Conservation (phyloP, 2,329 filamentous ascomycete species). For the Exophiala aquamarina region DNA sequence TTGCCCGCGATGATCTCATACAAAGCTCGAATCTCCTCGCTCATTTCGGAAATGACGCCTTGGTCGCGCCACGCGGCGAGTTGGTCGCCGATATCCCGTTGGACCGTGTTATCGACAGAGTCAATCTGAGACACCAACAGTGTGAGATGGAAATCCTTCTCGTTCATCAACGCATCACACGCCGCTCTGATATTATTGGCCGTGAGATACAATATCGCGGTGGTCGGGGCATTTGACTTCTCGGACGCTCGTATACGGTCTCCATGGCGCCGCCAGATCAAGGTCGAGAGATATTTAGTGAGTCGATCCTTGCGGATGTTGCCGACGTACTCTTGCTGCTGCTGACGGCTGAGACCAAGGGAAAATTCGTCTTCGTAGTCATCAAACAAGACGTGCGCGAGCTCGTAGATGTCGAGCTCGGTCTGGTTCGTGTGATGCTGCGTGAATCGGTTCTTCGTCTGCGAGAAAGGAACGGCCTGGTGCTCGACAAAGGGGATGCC, state of each 20-base stretch:
- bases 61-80: constrained; percentile 80
- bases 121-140: constrained; percentile 82
- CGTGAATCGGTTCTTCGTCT: constrained; percentile 29
- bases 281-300: constrained; percentile 41
- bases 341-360: constrained; percentile 38
- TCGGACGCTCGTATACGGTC: constrained; percentile 53
- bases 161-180: constrained; percentile 73
- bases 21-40: constrained; percentile 76
- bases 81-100: constrained; percentile 75
- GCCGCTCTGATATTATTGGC: constrained; percentile 79
- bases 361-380: constrained; percentile 48
- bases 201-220: constrained; percentile 73
- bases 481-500: constrained; percentile 57
- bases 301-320: constrained; percentile 51
- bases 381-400: constrained; percentile 83
- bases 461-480: constrained; percentile 31
- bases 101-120: constrained; percentile 62
- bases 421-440: constrained; percentile 28
- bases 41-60: constrained; percentile 84
- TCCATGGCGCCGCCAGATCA: constrained; percentile 63
- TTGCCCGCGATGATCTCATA: constrained; percentile 91
- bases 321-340: constrained; percentile 40
- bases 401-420: constrained; percentile 69
- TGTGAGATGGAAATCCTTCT: constrained; percentile 78
- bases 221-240: constrained; percentile 72